Conservation (phyloP, 2,329 filamentous ascomycete species). For the Trichoderma sp. region DNA sequence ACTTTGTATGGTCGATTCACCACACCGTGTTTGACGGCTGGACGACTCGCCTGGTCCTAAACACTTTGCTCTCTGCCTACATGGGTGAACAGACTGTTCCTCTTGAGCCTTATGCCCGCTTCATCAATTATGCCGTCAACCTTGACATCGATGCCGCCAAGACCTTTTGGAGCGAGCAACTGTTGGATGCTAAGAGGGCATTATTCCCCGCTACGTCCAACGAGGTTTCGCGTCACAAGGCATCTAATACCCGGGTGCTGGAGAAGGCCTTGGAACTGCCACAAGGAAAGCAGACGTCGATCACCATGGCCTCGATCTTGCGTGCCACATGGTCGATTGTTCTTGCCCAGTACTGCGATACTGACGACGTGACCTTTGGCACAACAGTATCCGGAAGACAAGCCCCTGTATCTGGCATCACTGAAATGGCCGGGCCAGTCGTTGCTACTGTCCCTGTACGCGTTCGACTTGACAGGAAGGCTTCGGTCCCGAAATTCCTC, state of each 20-base stretch:
- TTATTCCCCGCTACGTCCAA: constrained; percentile 20
- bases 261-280: constrained; percentile 8
- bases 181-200: constrained; percentile 24
- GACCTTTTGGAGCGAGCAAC: constrained; percentile 21
- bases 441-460: constrained; percentile 31
- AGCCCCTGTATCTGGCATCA: constrained; percentile 32
- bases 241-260: constrained; percentile 4
- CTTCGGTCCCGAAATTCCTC: constrained; percentile 10
- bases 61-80: constrained; percentile 1
- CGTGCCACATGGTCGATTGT: constrained; percentile 21
- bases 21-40: constrained; percentile 25
- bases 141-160: constrained; percentile 14
- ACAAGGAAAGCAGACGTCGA: background rate
- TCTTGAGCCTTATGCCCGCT: constrained; percentile 39
- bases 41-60: constrained; percentile 7
- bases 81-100: background rate
- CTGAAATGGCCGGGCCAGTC: constrained; percentile 32
- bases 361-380: constrained; percentile 32
- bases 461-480: constrained; percentile 6
- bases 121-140: constrained; percentile 19
- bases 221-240: background rate
- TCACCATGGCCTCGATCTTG: constrained; percentile 33
- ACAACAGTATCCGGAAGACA: constrained; percentile 33
- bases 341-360: constrained; percentile 28
- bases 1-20: constrained; percentile 21